These are phyloP conservation scores for Closterium sp. DNA, from an alignment of 139 green algal genomes.

Conservation along the genomic window DNA sequence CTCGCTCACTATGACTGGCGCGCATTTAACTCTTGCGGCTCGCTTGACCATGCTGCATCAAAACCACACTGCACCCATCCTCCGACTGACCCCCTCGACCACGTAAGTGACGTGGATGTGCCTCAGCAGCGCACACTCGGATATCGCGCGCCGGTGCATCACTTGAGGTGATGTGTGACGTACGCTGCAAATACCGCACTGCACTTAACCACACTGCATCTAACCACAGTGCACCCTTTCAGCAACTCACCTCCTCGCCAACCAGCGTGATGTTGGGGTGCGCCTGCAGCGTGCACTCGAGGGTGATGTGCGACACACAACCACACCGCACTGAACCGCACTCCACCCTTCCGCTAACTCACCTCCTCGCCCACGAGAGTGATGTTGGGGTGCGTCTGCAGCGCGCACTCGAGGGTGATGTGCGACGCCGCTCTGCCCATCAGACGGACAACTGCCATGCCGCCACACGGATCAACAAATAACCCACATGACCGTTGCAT, in stretches of 20 bases:
- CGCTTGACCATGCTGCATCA: too few relatives aligned
- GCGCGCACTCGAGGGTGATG: constrained; percentile 67
- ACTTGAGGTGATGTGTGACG: constrained; percentile 69
- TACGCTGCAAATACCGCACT: too few relatives aligned
- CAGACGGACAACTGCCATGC: constrained; percentile 58
- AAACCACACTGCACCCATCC: too few relatives aligned
- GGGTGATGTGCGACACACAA: too few relatives aligned
- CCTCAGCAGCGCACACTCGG: constrained; percentile 67
- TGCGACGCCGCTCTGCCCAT: constrained; percentile 67
- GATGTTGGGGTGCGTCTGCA: constrained; percentile 67
- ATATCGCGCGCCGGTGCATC: too few relatives aligned
- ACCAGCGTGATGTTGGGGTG: constrained; percentile 49
- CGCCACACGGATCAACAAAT: not conserved
- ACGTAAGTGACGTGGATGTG: too few relatives aligned
- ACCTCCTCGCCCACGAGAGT: constrained; percentile 67
- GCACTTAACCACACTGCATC: too few relatives aligned
- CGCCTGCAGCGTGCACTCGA: too few relatives aligned
- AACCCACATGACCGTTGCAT: not conserved
- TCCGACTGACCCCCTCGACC: too few relatives aligned
- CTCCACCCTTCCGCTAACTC: constrained; percentile 53
- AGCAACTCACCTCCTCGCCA: not conserved
- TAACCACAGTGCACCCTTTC: too few relatives aligned
- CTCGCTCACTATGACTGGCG: constrained; percentile 46
- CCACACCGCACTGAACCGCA: not conserved
- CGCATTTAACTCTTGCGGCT: too few relatives aligned